Evolutionary conservation across 345 rosid species (phyloP).

Genomic region (Hypericum androsaemum): DNA sequence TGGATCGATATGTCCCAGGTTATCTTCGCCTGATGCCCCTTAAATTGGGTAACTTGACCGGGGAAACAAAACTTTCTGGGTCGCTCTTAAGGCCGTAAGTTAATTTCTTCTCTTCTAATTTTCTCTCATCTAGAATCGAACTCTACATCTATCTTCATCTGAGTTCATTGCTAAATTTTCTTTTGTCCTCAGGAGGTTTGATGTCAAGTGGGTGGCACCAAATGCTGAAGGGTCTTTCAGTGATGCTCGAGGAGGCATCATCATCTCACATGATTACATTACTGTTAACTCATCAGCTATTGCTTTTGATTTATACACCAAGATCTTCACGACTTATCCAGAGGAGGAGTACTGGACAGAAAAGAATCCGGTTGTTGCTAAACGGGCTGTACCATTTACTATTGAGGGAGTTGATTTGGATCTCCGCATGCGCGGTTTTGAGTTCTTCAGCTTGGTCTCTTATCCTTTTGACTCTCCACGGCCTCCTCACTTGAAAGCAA

Average conservation of each 20-base stretch:
- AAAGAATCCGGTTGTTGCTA: constrained; percentile 28
- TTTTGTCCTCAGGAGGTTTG: constrained; percentile 71
- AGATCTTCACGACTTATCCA: constrained; percentile 64
- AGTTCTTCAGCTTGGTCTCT: constrained; percentile 77
- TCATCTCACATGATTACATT: constrained; percentile 80
- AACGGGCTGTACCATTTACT: constrained; percentile 43
- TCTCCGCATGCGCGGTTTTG: constrained; percentile 92
- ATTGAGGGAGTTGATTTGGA: constrained; percentile 92
- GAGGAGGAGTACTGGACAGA: constrained; percentile 48
- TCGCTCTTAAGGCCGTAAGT: constrained; percentile 88
- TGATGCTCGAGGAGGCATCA: constrained; percentile 95
- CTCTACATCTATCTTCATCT: constrained; percentile 10
- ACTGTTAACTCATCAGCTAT: constrained; percentile 70
- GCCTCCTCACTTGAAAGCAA: constrained; percentile 86
- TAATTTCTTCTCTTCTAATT: constrained; percentile 14
- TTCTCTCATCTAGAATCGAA: neutral
- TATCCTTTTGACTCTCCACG: constrained; percentile 94
- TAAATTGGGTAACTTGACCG: constrained; percentile 78
- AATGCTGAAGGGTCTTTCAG: constrained; percentile 93
- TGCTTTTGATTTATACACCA: constrained; percentile 77
- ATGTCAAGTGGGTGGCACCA: constrained; percentile 91
- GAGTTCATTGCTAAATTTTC: constrained; percentile 11
- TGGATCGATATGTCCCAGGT: constrained; percentile 65
- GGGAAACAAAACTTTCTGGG: constrained; percentile 94
- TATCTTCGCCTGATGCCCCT: constrained; percentile 52